A percentile compares a stretch with the other conserved stretches of the same genome.
phyloP scores from a whole-genome alignment of 768 basidiomycete genomes.

The Mycena floridula region DNA sequence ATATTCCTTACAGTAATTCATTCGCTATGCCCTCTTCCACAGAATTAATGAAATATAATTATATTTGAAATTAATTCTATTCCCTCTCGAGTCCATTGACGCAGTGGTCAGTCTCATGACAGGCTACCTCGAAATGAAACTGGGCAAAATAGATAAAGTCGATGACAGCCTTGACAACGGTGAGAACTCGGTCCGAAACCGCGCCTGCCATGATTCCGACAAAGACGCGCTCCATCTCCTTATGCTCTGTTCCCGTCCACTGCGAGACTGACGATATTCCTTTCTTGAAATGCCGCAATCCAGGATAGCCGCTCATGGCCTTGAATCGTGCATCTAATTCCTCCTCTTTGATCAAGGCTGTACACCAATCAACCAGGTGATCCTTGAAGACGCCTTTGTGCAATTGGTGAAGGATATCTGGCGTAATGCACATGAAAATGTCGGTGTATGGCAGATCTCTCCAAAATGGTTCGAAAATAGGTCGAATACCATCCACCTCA shows the following conservation, averaged over 20 bases:
- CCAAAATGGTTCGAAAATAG: constrained; percentile 25
- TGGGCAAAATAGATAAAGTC: background rate
- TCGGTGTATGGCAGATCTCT: constrained; percentile 22
- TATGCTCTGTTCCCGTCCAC: constrained; percentile 27
- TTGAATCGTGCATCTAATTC: constrained; percentile 25
- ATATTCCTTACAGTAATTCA: too few relatives aligned
- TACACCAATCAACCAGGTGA: constrained; percentile 25
- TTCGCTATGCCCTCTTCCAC: too few relatives aligned
- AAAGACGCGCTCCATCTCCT: background rate
- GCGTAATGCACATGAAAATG: constrained; percentile 26
- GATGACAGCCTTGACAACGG: background rate
- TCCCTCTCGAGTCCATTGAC: too few relatives aligned
- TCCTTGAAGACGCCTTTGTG: constrained; percentile 35
- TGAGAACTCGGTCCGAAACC: background rate
- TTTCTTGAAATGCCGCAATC: constrained; percentile 23
- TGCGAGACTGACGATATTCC: constrained; percentile 27
- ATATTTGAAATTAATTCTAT: too few relatives aligned
- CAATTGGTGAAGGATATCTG: constrained; percentile 34
- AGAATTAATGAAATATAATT: too few relatives aligned
- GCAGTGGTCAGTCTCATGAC: too few relatives aligned
- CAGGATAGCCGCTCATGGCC: constrained; percentile 13
- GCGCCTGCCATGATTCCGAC: background rate
- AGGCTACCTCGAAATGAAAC: too few relatives aligned
- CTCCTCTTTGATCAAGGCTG: constrained; percentile 7
- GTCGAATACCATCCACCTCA: constrained; percentile 1